These are phyloP conservation scores for Orbilia oligospora DNA, from an alignment of 2,329 filamentous ascomycete genomes.

Conservation along the genomic window DNA sequence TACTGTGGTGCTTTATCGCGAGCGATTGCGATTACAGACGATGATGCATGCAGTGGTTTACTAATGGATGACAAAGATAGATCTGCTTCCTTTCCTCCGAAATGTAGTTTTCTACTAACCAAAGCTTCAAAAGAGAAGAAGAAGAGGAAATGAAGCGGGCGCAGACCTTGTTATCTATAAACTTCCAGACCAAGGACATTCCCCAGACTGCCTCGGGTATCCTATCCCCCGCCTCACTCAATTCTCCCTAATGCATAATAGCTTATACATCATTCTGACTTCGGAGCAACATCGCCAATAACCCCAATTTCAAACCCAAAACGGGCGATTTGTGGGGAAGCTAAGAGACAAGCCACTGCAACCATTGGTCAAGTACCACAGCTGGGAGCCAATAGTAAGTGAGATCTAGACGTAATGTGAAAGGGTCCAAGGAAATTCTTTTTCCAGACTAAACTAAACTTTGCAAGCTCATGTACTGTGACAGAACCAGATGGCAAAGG, in stretches of 20 bases:
- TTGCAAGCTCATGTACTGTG: constrained; percentile 10
- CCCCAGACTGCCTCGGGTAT: constrained; percentile 28
- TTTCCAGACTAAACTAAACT: constrained; percentile 22
- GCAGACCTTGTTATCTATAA: constrained; percentile 23
- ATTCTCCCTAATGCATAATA: constrained; percentile 20
- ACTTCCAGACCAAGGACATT: constrained; percentile 14
- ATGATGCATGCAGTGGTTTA: constrained; percentile 22
- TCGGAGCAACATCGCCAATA: constrained; percentile 31
- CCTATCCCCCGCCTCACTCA: constrained; percentile 21
- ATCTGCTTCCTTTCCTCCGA: constrained; percentile 27
- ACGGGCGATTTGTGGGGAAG: constrained; percentile 24
- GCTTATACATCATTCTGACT: constrained; percentile 29
- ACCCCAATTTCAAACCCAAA: constrained; percentile 31
- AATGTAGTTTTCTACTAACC: constrained; percentile 13
- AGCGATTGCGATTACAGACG: background rate
- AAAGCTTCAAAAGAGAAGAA: constrained; percentile 28
- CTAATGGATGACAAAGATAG: constrained; percentile 24
- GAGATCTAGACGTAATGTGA: constrained; percentile 16
- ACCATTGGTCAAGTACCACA: constrained; percentile 15
- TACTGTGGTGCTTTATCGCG: background rate
- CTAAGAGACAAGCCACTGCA: constrained; percentile 8
- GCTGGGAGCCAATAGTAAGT: constrained; percentile 7
- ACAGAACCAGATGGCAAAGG: constrained; percentile 17
- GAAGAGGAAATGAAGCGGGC: background rate
- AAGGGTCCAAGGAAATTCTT: constrained; percentile 25